These are phyloP conservation scores for Athelia psychrophila DNA, from an alignment of 1,284 basidiomycete genomes.

Conservation along the genomic window DNA sequence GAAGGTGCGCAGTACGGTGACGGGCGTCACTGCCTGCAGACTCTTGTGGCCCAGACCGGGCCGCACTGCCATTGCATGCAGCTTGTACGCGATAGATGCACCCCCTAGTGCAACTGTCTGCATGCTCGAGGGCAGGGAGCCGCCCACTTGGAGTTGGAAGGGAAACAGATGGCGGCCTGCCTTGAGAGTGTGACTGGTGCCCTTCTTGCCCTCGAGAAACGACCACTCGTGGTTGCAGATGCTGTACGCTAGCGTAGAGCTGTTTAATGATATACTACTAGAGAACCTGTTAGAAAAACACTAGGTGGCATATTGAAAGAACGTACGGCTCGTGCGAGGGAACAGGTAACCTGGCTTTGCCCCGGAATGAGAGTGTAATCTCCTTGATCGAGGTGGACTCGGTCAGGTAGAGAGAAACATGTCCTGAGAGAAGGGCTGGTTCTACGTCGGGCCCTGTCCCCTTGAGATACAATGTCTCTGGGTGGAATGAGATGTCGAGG, in stretches of 20 bases:
- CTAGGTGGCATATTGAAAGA: conserved; percentile 3
- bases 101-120: conserved; percentile 54
- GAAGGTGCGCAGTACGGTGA: conserved; percentile 74
- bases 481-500: conserved; percentile 76
- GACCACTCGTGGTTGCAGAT: conserved; percentile 86
- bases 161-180: conserved; percentile 87
- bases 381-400: conserved; percentile 86
- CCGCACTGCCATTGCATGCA: conserved; percentile 79
- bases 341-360: conserved; percentile 75
- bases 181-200: conserved; percentile 83
- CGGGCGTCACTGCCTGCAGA: conserved; percentile 57
- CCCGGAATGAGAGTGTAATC: conserved; percentile 80
- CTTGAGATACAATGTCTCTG: conserved; percentile 66
- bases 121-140: conserved; percentile 78
- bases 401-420: conserved; percentile 73
- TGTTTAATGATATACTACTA: conserved; percentile 39
- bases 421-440: conserved; percentile 71
- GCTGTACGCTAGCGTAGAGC: conserved; percentile 56
- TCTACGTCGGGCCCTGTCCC: conserved; percentile 85
- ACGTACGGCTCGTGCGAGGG: conserved; percentile 67
- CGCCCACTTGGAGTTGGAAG: conserved; percentile 81
- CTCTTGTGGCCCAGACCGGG: conserved; percentile 75
- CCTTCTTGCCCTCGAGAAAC: conserved; percentile 79
- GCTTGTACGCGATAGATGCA: conserved; percentile 79
- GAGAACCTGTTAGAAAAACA: neutral